Evolutionary conservation across 2,329 filamentous ascomycete species (phyloP), one percentile per base, ranked within the genome.

Genomic region (Rachicladosporium sp.): DNA sequence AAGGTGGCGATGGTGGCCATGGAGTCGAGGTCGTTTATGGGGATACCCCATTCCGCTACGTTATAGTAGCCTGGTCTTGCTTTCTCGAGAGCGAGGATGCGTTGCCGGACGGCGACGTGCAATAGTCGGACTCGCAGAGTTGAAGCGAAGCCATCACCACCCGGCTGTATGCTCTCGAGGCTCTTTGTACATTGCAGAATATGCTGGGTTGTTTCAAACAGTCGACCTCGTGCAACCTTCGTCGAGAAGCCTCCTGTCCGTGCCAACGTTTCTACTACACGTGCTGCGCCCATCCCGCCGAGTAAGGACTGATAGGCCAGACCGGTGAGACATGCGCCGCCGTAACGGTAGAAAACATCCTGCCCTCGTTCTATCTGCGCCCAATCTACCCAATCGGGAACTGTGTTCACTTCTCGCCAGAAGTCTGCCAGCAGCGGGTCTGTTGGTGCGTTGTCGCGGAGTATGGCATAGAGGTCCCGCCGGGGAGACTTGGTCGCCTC

Each of bases 381-480:
- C 82, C 81, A 88, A 54, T 87, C 76, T 2, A 88, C 82, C 81
- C 81, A 86, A 1, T 72, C 66, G 0, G 82, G 83, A 3, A 85
- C 60, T 0, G 70, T 76, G 42, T 76, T 79, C 41, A 82, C 67
- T 52, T 86, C 68, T 0, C 60, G 56, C 82, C 82, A 88, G 6
- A 89, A 62, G 39, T 70, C 50, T 6, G 57, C 51, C 13, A 78
- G 61, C 31, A 73, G 70, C 15, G 70, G 62, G 49, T 88, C 73
- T 4, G 67, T 63, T 2, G 61, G 55, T 7, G 68, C 65, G 55
- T 86, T 67, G 4, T 79, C 67, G 49, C 66, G 61, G 1, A 89
- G 60, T 6, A 85, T 58, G 8, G 63, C 64, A 52, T 80, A 85
- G 1, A 84, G 55, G 50, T 86, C 81, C 49, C 76, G 58, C 31